Evolutionary conservation across 768 basidiomycete genomes (phyloP), one percentile per base, ranked within the genome.

Genomic region (Cyathus striatus): DNA sequence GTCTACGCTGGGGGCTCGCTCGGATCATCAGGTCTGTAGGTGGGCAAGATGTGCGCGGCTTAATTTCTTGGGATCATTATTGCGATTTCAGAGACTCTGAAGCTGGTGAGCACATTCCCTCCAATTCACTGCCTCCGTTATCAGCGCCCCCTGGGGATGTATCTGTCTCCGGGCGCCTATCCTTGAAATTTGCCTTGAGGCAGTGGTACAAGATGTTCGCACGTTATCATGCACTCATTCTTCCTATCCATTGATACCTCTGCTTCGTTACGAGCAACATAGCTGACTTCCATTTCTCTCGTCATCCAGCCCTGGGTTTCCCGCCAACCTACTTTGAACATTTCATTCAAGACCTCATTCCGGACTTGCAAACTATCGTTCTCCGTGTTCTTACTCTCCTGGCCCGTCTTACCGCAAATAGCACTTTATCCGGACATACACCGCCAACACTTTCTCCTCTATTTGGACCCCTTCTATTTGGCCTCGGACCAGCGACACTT

Each of bases 1-100:
- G 86, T 53, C 70, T 98, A 23, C 82, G 94, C 18, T 99, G 96
- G 96, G 90, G 84, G 23, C 75, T 98, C 4, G 86, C 83, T 2
- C 69, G 93, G 20, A 78, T 90, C 36, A 76, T 90, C 25, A 64
- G 90, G 37, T 74, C 86, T 3, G 73, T 80, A 14, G 77, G 74
- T 23, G 84, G 83, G 1, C 71, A 79, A 48, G 83, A 86, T 35
- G 77, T 84, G n/a, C 76, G 90, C 12, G 96, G 96, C 4, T 65
- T 97, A 22, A 57, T 98, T 32, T 76, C 83, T 49, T 92, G 89
- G 84, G 89, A 93, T 4, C 72, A 75, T 24, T 99, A 98, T 60
- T 60, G 78, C 27, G 73, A 81, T 33, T 98, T 92, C 75, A 75
- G 88, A 44, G 79, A 83, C 16, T 72, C 83, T 30, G 95, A 98